Evolutionary conservation across 306 rosid species (phyloP).

Genomic region (Morella rubra): DNA sequence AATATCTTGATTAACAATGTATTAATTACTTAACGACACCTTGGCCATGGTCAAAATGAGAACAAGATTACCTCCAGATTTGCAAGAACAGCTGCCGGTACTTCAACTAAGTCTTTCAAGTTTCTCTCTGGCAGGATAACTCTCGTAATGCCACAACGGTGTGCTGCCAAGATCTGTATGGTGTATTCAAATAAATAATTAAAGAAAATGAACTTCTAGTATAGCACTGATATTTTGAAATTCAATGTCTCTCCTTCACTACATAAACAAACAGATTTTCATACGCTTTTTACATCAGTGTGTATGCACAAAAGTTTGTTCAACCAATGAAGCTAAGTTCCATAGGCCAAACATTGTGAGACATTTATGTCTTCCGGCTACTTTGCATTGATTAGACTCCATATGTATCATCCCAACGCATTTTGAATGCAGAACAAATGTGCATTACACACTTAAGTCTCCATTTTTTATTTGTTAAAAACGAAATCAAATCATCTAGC

Average conservation of each 20-base stretch:
- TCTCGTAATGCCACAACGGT: slow-evolving; percentile 82
- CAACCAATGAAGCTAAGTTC: background rate
- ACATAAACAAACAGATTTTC: background rate
- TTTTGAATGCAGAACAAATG: background rate
- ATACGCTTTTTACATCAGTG: background rate
- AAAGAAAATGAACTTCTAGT: background rate
- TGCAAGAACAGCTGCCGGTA: slow-evolving; percentile 76
- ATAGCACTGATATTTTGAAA: background rate
- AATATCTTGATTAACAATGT: background rate
- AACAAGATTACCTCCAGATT: slow-evolving; percentile 68
- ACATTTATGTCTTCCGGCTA: background rate
- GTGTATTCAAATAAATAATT: slow-evolving; percentile 18
- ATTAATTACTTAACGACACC: slow-evolving; percentile 7
- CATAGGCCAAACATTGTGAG: background rate
- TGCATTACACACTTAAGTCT: background rate
- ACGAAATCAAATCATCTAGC: background rate
- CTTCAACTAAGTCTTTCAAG: slow-evolving; percentile 90
- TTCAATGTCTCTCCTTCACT: background rate
- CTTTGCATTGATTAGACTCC: background rate
- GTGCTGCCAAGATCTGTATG: slow-evolving; percentile 91
- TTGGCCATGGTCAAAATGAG: slow-evolving; percentile 1
- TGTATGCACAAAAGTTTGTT: background rate
- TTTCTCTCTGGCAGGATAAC: slow-evolving; percentile 93
- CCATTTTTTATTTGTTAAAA: background rate
- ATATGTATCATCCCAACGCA: background rate